phyloP scores from a whole-genome alignment of 179 eudicot genomes.

The Drosera spatulata region DNA sequence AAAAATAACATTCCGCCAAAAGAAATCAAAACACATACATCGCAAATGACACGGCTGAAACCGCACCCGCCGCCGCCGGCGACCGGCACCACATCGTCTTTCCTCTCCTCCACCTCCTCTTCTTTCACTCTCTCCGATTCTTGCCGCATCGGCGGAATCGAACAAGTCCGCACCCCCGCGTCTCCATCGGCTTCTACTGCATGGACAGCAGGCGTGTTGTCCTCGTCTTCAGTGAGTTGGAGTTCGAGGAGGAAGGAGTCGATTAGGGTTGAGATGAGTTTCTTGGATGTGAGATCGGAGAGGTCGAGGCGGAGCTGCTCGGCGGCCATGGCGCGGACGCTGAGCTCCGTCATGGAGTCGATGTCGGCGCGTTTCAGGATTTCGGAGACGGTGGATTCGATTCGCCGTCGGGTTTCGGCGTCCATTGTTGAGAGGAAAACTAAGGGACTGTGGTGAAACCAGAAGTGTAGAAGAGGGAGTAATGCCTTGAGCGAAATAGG shows the following conservation, averaged over 20 bases:
- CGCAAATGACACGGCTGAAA: too few relatives aligned
- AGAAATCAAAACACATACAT: too few relatives aligned
- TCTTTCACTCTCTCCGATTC: too few relatives aligned
- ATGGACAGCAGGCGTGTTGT: too few relatives aligned
- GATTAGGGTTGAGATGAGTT: conserved; percentile 21
- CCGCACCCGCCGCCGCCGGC: too few relatives aligned
- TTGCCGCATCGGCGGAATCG: too few relatives aligned
- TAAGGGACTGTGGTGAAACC: not conserved
- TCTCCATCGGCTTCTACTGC: too few relatives aligned
- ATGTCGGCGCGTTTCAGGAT: conserved; percentile 32
- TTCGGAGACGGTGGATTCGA: conserved; percentile 28
- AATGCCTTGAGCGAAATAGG: not conserved
- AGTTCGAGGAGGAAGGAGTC: conserved; percentile 42
- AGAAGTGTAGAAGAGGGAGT: not conserved
- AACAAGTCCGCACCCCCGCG: too few relatives aligned
- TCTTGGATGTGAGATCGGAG: conserved; percentile 17
- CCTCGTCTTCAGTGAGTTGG: too few relatives aligned
- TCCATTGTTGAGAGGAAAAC: conserved; percentile 6
- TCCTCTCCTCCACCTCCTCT: too few relatives aligned
- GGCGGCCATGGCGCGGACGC: conserved; percentile 30
- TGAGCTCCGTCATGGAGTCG: conserved; percentile 32
- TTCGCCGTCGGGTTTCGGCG: conserved; percentile 6
- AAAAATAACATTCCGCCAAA: too few relatives aligned
- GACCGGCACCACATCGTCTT: too few relatives aligned
- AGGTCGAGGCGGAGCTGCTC: conserved; percentile 26